Conservation (phyloP, 495 filamentous ascomycete species). For the Pyrenopolyporus hunteri region DNA sequence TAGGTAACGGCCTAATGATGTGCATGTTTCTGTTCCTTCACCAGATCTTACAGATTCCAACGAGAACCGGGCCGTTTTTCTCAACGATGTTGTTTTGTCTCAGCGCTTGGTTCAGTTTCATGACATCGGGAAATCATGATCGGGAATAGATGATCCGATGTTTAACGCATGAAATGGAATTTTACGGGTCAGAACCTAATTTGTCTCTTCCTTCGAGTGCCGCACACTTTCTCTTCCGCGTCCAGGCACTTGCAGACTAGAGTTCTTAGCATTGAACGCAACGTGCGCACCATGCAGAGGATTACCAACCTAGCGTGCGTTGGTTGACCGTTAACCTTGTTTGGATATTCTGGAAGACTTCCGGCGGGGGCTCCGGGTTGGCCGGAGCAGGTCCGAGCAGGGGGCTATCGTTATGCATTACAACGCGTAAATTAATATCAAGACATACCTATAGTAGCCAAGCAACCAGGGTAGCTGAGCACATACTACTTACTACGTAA, state of each 20-base stretch:
- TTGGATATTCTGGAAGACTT: slow-evolving; percentile 19
- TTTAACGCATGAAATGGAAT: slow-evolving; percentile 51
- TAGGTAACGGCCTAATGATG: slow-evolving; percentile 2
- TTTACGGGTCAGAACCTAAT: slow-evolving; percentile 63
- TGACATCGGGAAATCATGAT: slow-evolving; percentile 55
- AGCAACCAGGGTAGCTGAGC: no score
- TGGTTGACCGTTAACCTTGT: neutral
- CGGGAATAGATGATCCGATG: slow-evolving; percentile 28
- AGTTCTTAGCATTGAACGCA: neutral
- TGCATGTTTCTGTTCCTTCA: neutral
- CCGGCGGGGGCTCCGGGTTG: slow-evolving; percentile 21
- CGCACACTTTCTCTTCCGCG: slow-evolving; percentile 43
- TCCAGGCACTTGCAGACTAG: neutral
- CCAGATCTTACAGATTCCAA: neutral
- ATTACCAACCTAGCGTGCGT: neutral
- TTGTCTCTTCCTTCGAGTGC: slow-evolving; percentile 62
- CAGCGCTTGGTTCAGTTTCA: slow-evolving; percentile 46
- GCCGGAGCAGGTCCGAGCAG: slow-evolving; percentile 23
- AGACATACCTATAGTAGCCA: neutral
- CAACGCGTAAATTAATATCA: neutral
- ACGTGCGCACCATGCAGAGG: slow-evolving; percentile 1
- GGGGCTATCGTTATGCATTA: slow-evolving; percentile 21
- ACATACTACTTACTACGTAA: no score
- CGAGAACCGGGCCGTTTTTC: slow-evolving; percentile 19
- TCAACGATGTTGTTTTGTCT: slow-evolving; percentile 65